phyloP scores from a whole-genome alignment of 169 alveolate species.

The Cryptosporidium viatorum region DNA sequence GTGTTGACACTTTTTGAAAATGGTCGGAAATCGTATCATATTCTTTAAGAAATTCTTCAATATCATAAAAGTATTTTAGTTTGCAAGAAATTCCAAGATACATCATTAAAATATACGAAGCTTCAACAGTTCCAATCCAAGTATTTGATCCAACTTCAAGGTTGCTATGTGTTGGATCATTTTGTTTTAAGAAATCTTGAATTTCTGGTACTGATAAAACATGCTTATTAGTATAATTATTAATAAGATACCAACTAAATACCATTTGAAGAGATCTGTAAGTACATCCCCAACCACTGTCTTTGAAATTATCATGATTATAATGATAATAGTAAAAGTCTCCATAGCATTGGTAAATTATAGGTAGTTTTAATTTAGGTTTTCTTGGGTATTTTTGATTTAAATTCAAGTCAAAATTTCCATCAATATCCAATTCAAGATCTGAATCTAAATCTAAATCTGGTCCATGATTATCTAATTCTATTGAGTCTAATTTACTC shows the following conservation, averaged over 20 bases:
- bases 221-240: conserved; percentile 76
- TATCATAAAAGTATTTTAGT: conserved; percentile 77
- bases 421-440: not conserved
- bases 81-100: conserved; percentile 79
- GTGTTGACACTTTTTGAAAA: conserved; percentile 76
- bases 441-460: not conserved
- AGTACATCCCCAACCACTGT: conserved; percentile 85
- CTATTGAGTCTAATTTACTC: no score
- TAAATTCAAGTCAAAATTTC: not conserved
- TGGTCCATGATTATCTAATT: not conserved
- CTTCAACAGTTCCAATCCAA: conserved; percentile 85
- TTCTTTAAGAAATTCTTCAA: conserved; percentile 78
- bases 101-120: conserved; percentile 80
- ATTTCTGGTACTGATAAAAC: conserved; percentile 79
- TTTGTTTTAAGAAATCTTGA: conserved; percentile 77
- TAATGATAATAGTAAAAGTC: conserved; percentile 81
- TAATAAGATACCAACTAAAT: conserved; percentile 82
- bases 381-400: not conserved
- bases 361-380: not conserved
- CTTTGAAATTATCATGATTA: conserved; percentile 80
- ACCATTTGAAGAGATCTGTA: conserved; percentile 83
- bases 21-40: conserved; percentile 79
- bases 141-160: conserved; percentile 77
- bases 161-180: conserved; percentile 76
- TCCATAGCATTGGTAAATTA: conserved; percentile 67